Evolutionary conservation across 1,284 basidiomycete species (phyloP), one percentile per base, ranked within the genome.

Genomic region (Chalciporus sp.): DNA sequence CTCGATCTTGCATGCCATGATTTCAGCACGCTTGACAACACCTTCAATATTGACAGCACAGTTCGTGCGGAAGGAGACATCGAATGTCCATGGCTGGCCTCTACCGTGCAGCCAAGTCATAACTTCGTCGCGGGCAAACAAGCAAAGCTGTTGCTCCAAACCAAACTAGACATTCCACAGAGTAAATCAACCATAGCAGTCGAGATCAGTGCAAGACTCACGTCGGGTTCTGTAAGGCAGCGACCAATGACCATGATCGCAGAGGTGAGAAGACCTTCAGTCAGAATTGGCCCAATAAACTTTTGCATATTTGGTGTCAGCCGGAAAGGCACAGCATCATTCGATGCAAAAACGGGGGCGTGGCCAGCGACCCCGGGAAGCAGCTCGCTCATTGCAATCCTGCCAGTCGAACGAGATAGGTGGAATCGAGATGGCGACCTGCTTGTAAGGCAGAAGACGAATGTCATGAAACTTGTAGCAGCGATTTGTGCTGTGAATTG

Each of bases 271-370:
- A 98, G 75, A 16, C 96, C 97, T 71, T 99, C 98, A 11, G 90
- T 92, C 35, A 93, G 89, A 47, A 94, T 83, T 1, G 92, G 89
- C 0, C 92, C 94, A 48, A 99, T 77, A 75, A 99, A 97, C 64
- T 86, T 81, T 72, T 99, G 98, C 76, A 99, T 86, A 71, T 98
- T 98, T 3, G 95, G 95, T 11, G 95, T 98, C 61, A 98, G 85
- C 10, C 97, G 88, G 90, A 99, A 99, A 0, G 97, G 96, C 11
- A 98, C 94, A 2, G 87, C 80, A 62, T 99, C 97, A 58, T 80
- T 85, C 2, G 90, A 88, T 28, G 82, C 81, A 67, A 94, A 90
- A 39, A 91, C 73, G 0, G 92, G 90, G 29, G 76, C 76, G 29
- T 79, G 74, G 40, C 72, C 63, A 44, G 76, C 69, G 52, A 84